Evolutionary conservation across 2,329 filamentous ascomycete species (phyloP).

Genomic region (Cladosporium cucumerinum): DNA sequence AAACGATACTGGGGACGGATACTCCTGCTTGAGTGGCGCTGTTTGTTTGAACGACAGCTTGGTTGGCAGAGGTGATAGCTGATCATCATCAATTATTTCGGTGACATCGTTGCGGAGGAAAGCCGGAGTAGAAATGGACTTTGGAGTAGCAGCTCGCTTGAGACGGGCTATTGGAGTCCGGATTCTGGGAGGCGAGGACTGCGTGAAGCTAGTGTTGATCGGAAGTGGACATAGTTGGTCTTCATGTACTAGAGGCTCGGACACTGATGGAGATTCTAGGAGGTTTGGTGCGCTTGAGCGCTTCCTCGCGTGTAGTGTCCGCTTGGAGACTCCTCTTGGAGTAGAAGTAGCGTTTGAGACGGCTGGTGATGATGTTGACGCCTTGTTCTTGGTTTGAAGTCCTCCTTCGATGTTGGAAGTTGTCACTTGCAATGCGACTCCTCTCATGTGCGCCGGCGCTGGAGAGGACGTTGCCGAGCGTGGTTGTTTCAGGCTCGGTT

Average conservation of each 20-base stretch:
- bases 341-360: slow-evolving; percentile 26
- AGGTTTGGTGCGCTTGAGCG: slow-evolving; percentile 18
- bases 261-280: background rate
- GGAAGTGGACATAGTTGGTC: slow-evolving; percentile 30
- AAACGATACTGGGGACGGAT: slow-evolving; percentile 17
- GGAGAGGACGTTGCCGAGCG: slow-evolving; percentile 8
- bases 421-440: slow-evolving; percentile 30
- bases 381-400: background rate
- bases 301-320: slow-evolving; percentile 19
- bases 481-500: slow-evolving; percentile 21
- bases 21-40: slow-evolving; percentile 18
- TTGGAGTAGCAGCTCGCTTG: slow-evolving; percentile 2
- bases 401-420: background rate
- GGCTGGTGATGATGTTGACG: slow-evolving; percentile 18
- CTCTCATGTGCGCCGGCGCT: slow-evolving; percentile 22
- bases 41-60: slow-evolving; percentile 24
- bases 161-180: background rate
- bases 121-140: slow-evolving; percentile 17
- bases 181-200: slow-evolving; percentile 12
- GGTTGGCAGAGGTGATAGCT: slow-evolving; percentile 26
- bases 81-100: slow-evolving; percentile 21
- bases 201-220: slow-evolving; percentile 25
- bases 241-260: slow-evolving; percentile 18
- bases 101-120: slow-evolving; percentile 15
- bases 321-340: slow-evolving; percentile 6